Percentiles rank a stretch among this genome's conserved stretches.
phyloP scores from a whole-genome alignment of 257 asterid species.

The Pogostemon cablin region DNA sequence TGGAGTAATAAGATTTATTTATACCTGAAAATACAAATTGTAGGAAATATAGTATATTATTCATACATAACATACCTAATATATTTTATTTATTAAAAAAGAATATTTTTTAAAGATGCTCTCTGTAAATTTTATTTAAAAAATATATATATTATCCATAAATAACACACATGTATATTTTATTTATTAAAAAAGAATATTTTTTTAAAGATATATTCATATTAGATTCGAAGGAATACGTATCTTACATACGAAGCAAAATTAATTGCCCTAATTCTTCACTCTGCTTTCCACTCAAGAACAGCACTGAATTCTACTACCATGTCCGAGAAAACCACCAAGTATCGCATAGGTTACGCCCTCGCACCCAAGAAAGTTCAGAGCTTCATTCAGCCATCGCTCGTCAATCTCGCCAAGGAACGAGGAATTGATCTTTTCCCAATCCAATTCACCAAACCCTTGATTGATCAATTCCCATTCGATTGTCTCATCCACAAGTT shows the following conservation, averaged over 20 bases:
- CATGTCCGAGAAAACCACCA: conserved; percentile 35
- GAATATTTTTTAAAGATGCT: too few relatives aligned
- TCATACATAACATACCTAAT: too few relatives aligned
- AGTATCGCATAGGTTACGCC: conserved; percentile 67
- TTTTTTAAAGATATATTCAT: too few relatives aligned
- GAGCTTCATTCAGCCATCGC: conserved; percentile 65
- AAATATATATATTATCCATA: too few relatives aligned
- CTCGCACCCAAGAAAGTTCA: conserved; percentile 61
- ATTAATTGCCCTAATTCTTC: conserved; percentile 15
- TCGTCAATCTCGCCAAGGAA: conserved; percentile 48
- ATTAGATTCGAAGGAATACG: neutral
- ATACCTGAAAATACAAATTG: too few relatives aligned
- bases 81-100: too few relatives aligned
- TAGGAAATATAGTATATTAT: too few relatives aligned
- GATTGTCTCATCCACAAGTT: conserved; percentile 74
- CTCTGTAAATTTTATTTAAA: too few relatives aligned
- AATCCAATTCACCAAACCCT: conserved; percentile 48
- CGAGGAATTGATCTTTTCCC: conserved; percentile 64
- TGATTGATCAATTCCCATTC: conserved; percentile 62
- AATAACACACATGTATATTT: too few relatives aligned
- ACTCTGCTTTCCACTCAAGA: neutral
- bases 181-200: too few relatives aligned
- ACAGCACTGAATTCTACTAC: conserved; percentile 11
- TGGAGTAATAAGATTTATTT: too few relatives aligned
- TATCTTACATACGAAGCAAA: neutral